Base-by-base conservation (phyloP, 768 basidiomycete species). In the Mycena rebaudengoi region DNA sequence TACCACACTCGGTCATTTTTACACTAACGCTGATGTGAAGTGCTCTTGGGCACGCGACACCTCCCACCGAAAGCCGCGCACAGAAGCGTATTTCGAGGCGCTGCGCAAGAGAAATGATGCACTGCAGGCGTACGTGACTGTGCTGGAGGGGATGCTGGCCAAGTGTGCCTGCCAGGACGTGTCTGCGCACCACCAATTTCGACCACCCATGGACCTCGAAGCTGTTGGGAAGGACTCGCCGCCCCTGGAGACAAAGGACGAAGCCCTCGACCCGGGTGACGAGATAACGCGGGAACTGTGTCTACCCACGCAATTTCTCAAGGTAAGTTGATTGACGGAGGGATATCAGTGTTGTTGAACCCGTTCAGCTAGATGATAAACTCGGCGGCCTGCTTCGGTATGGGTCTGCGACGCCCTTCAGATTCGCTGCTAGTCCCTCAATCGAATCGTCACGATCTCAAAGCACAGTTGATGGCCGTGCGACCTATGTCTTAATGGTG, bases 11-110 rank as follows among this genome's bases (percentile, higher is more conserved):
- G 33, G 29, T 21, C 13, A 18, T 18, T 3, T 32, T 25, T 6
- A 43, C 23, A 13, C 18, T 33, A 2, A 37, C 0, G 20, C 28
- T 13, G 33, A 39, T 23, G 3, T 23, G 1, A 7, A 68, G 64
- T 69, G 68, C 39, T 52, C 48, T 4, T 69, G 68, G 68, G 58
- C 57, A 7, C 39, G 49, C 2, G 62, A 64, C 21, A 13, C 30
- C 3, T 28, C 54, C 2, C 6, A 52, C 14, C 52, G 65, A 5
- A 60, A 50, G n/a, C 62, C 65, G 0, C 39, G 59, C 5, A 67
- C 62, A 6, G 58, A 66, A 21, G 61, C 65, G 3, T 62, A 69
- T 43, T 69, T 69, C 20, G 68, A 66, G 32, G 62, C 62, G 3
- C 51, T 69, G 10, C 51, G 65, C 20, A 64, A 58, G 35, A 65